These are phyloP conservation scores for Candida labiduridarum DNA, from an alignment of 1,139 yeast genomes.

Conservation along the genomic window DNA sequence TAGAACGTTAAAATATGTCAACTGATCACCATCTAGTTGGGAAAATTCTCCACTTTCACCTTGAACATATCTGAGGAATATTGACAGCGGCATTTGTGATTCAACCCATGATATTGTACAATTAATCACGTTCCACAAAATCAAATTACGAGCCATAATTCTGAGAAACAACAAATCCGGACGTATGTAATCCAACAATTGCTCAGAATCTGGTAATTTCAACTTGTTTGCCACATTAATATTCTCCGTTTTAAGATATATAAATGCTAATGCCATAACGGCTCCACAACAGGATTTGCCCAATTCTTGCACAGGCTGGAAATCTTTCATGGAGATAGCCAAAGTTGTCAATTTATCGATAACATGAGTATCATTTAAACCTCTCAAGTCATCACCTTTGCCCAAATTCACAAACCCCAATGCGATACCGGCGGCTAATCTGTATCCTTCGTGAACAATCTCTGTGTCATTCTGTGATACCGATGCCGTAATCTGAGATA, in stretches of 20 bases:
- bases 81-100: constrained; percentile 51
- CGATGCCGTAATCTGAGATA: constrained; percentile 64
- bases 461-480: constrained; percentile 59
- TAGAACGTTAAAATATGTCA: constrained; percentile 65
- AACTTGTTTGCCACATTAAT: constrained; percentile 61
- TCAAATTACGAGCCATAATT: constrained; percentile 65
- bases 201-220: constrained; percentile 63
- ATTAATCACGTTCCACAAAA: constrained; percentile 76
- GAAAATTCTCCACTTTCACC: constrained; percentile 13
- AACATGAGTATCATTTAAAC: constrained; percentile 68
- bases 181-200: constrained; percentile 68
- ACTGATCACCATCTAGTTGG: constrained; percentile 58
- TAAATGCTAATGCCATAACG: constrained; percentile 71
- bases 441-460: constrained; percentile 75
- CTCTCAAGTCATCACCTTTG: constrained; percentile 64
- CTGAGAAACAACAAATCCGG: constrained; percentile 80
- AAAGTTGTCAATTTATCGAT: constrained; percentile 65
- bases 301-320: constrained; percentile 62
- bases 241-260: constrained; percentile 72
- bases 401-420: constrained; percentile 88
- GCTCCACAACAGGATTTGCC: constrained; percentile 86
- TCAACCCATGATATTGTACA: constrained; percentile 62
- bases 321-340: constrained; percentile 67
- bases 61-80: constrained; percentile 29
- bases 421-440: constrained; percentile 87